Evolutionary conservation across 78 protist genomes (phyloP).

Genomic region (Speleostelium caveatum): DNA sequence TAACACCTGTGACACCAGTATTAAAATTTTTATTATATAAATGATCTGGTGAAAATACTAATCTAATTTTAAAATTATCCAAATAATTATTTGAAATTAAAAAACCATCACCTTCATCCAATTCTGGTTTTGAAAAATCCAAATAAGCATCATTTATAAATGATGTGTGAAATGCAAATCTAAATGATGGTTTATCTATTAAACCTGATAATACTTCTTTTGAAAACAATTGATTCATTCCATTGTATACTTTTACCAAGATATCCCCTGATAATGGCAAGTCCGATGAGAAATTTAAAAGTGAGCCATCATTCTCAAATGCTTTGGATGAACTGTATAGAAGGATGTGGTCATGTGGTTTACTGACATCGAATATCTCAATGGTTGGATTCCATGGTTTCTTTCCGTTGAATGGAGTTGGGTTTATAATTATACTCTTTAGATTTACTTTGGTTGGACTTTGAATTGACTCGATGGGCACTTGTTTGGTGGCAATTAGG

Average conservation of each 20-base stretch:
- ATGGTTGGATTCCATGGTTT: constrained; percentile 47
- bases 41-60: constrained; percentile 27
- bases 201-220: background rate
- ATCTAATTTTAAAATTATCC: constrained; percentile 38
- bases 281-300: background rate
- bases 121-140: constrained; percentile 14
- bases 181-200: constrained; percentile 50
- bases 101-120: constrained; percentile 23
- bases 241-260: constrained; percentile 23
- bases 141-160: constrained; percentile 34
- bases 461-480: constrained; percentile 12
- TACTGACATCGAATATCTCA: constrained; percentile 19
- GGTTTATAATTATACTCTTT: constrained; percentile 8
- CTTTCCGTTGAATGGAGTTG: background rate
- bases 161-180: constrained; percentile 70
- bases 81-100: background rate
- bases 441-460: constrained; percentile 5
- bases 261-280: constrained; percentile 33
- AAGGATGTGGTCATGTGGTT: constrained; percentile 27
- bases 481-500: background rate
- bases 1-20: background rate
- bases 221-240: background rate
- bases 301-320: background rate
- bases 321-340: constrained; percentile 1
- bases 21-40: too few relatives aligned